phyloP scores from a whole-genome alignment of 495 filamentous ascomycete genomes.

The Penicillium ucsense region DNA sequence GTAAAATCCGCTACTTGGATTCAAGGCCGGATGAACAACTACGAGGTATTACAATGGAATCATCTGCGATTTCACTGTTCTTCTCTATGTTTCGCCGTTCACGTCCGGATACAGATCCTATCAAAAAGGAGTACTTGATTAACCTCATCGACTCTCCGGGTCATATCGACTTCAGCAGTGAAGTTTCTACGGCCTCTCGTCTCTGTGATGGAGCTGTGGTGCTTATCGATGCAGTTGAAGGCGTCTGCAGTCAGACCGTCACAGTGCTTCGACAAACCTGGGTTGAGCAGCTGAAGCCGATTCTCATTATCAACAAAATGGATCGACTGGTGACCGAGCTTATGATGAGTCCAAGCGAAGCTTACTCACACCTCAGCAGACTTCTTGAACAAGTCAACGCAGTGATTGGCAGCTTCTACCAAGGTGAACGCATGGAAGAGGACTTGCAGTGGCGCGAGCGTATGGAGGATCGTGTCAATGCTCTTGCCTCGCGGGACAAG shows the following conservation, averaged over 20 bases:
- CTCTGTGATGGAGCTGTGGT: conserved; percentile 93
- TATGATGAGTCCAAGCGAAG: conserved; percentile 83
- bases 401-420: conserved; percentile 94
- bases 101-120: conserved; percentile 55
- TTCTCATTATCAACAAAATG: conserved; percentile 97
- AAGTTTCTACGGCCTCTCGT: conserved; percentile 91
- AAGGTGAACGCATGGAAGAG: conserved; percentile 97
- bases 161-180: conserved; percentile 97
- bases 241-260: conserved; percentile 96
- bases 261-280: conserved; percentile 92
- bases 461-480: conserved; percentile 73
- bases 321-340: conserved; percentile 88
- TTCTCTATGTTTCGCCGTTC: conserved; percentile 79
- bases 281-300: conserved; percentile 89
- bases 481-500: conserved; percentile 33
- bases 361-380: conserved; percentile 81
- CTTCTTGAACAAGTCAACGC: conserved; percentile 94
- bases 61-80: conserved; percentile 92
- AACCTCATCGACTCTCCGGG: conserved; percentile 98
- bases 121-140: conserved; percentile 81
- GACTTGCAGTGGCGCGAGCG: conserved; percentile 92
- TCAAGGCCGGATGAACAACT: conserved; percentile 94
- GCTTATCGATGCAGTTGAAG: conserved; percentile 95
- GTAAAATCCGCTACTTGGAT: conserved; percentile 96
- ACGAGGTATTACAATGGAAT: conserved; percentile 98